Evolutionary conservation across 495 filamentous ascomycete species (phyloP).

Genomic region (Choiromyces venosus): DNA sequence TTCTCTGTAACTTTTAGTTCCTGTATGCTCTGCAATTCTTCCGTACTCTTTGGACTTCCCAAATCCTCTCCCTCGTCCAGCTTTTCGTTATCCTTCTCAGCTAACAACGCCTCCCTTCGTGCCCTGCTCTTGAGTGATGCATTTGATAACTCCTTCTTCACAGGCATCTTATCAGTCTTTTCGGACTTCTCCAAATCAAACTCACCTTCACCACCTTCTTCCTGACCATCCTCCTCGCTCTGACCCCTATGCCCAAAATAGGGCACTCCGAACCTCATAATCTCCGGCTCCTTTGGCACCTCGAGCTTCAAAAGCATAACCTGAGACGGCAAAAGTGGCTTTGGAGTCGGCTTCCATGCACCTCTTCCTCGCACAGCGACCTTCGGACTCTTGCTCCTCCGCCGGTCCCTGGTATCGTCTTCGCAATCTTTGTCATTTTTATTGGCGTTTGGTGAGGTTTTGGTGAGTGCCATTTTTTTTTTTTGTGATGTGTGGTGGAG

Average conservation of each 20-base stretch:
- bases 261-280: not conserved
- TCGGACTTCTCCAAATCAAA: not conserved
- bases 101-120: not conserved
- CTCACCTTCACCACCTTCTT: not conserved
- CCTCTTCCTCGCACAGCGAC: not conserved
- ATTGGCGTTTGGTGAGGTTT: not conserved
- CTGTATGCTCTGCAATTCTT: not conserved
- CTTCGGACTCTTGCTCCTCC: not conserved
- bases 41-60: not conserved
- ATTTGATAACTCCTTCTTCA: not conserved
- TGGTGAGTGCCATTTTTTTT: not conserved
- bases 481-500: not conserved
- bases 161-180: not conserved
- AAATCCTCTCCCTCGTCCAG: not conserved
- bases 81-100: not conserved
- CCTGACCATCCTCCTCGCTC: not conserved
- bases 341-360: not conserved
- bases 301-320: not conserved
- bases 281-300: not conserved
- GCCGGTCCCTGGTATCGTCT: not conserved
- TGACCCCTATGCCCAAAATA: not conserved
- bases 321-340: not conserved
- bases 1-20: not conserved
- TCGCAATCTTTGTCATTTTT: not conserved
- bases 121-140: not conserved